Percentiles rank a stretch among this genome's conserved stretches.
phyloP scores from a whole-genome alignment of 768 basidiomycete genomes.

The Boletus tomentosulus region DNA sequence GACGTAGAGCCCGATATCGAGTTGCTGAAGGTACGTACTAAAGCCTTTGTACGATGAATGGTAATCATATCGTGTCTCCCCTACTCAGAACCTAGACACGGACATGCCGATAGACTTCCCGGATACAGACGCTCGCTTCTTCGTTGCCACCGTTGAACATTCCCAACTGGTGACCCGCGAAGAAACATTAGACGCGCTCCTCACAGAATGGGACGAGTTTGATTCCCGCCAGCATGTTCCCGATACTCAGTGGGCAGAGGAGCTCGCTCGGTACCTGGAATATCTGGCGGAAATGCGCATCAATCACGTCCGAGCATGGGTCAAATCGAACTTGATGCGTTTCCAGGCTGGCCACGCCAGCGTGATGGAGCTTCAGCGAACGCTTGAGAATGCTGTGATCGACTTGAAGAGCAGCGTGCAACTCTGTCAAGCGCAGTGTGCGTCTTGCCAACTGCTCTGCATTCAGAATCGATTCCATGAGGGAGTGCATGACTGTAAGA shows the following conservation, averaged over 20 bases:
- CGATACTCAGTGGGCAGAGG: constrained; percentile 42
- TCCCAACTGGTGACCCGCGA: constrained; percentile 12
- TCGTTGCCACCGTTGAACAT: constrained; percentile 18
- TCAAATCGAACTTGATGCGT: constrained; percentile 43
- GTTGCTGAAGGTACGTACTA: constrained; percentile 42
- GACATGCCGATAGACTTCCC: constrained; percentile 35
- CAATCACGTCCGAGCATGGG: constrained; percentile 47
- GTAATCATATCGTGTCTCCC: not conserved
- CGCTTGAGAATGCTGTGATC: constrained; percentile 39
- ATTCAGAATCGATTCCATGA: constrained; percentile 45
- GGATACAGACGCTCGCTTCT: constrained; percentile 38
- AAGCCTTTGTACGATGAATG: not conserved
- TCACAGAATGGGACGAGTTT: constrained; percentile 30
- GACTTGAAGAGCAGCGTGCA: constrained; percentile 46
- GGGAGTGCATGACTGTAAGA: constrained; percentile 45
- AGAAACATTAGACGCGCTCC: constrained; percentile 12
- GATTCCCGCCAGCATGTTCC: constrained; percentile 29
- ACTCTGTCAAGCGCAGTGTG: constrained; percentile 50
- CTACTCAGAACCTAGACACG: constrained; percentile 50
- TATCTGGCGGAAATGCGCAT: constrained; percentile 43
- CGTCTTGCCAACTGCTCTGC: constrained; percentile 47
- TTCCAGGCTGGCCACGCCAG: constrained; percentile 46
- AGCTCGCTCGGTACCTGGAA: constrained; percentile 39
- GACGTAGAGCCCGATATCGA: constrained; percentile 44
- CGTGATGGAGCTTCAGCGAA: constrained; percentile 41